A percentile compares a stretch with the other conserved stretches of the same genome.
phyloP scores from a whole-genome alignment of 1,139 yeast genomes.

The Protomyces arabidopsidicola region DNA sequence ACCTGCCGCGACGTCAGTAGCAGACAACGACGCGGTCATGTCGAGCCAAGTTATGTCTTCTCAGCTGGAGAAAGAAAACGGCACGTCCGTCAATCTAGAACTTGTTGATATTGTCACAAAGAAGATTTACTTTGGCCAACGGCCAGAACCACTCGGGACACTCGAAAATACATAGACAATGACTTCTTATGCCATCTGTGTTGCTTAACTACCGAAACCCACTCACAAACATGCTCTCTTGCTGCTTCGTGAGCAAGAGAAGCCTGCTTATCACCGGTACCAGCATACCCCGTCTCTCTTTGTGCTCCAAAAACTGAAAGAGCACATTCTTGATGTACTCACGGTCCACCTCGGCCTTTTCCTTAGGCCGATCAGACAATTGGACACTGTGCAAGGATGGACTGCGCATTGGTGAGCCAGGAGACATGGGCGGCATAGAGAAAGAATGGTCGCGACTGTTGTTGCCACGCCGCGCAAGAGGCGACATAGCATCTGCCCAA shows the following conservation, averaged over 20 bases:
- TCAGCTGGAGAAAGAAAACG: neutral
- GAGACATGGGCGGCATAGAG: neutral
- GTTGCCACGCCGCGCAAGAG: neutral
- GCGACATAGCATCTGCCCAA: neutral
- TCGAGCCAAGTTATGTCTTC: neutral
- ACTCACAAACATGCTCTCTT: conserved; percentile 18
- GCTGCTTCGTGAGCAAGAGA: conserved; percentile 47
- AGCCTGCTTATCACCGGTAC: conserved; percentile 79
- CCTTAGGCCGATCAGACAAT: conserved; percentile 7
- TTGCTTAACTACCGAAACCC: neutral
- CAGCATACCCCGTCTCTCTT: conserved; percentile 78
- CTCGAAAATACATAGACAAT: neutral
- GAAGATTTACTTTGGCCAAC: conserved; percentile 22
- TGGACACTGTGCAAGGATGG: conserved; percentile 11
- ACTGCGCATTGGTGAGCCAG: conserved; percentile 6
- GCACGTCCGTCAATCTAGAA: conserved; percentile 8
- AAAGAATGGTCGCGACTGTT: neutral
- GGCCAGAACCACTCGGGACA: conserved; percentile 28
- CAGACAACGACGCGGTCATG: neutral
- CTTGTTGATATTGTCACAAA: conserved; percentile 28
- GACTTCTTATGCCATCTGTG: neutral
- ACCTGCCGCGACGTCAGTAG: neutral
- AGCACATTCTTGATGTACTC: conserved; percentile 75
- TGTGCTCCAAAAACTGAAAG: conserved; percentile 82
- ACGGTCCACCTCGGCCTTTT: conserved; percentile 24